Evolutionary conservation across 148 eudicot species (phyloP).

Genomic region (Nepenthes gracilis): DNA sequence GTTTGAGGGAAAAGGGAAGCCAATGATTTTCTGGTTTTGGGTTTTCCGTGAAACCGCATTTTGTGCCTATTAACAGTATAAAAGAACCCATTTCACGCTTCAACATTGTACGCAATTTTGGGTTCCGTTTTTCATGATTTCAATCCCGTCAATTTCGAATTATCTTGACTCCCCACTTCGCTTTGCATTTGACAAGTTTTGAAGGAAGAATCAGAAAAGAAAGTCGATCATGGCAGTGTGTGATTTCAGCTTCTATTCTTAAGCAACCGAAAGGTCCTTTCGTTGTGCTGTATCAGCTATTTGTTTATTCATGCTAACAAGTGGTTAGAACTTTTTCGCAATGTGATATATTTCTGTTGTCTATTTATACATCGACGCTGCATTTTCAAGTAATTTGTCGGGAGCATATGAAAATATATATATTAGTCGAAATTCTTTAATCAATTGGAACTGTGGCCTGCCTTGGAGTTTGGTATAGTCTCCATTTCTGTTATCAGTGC

Average conservation of each 20-base stretch:
- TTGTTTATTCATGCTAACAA: neutral
- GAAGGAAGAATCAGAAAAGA: neutral
- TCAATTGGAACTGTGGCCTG: neutral
- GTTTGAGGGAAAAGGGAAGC: conserved; percentile 31
- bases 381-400: neutral
- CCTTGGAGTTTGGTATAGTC: neutral
- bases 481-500: neutral
- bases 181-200: conserved; percentile 10
- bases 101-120: conserved; percentile 17
- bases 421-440: neutral
- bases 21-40: conserved; percentile 56
- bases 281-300: too few species aligned
- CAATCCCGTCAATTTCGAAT: conserved; percentile 16
- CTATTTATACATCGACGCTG: neutral
- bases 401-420: neutral
- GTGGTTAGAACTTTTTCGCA: neutral
- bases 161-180: conserved; percentile 11
- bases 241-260: too few species aligned
- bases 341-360: neutral
- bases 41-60: conserved; percentile 30
- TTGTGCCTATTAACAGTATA: conserved; percentile 4
- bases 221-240: too few species aligned
- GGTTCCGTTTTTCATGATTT: conserved; percentile 17
- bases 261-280: too few species aligned
- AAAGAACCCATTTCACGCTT: conserved; percentile 7